Percentiles rank a stretch among this genome's conserved stretches.
phyloP scores from a whole-genome alignment of 1,139 yeast genomes.

The Hyphopichia burtonii region DNA sequence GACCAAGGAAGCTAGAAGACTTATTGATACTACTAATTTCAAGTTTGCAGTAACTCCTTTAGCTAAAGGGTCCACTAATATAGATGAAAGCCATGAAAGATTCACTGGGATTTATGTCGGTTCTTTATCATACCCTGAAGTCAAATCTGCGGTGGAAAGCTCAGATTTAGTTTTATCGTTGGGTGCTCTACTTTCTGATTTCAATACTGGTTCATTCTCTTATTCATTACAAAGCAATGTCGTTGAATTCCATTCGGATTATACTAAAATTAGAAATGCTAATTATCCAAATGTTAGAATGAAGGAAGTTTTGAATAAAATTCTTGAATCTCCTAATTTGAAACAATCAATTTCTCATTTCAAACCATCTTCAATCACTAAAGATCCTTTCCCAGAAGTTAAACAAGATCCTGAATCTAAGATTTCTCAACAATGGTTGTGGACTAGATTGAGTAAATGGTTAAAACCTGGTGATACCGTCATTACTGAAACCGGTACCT shows the following conservation, averaged over 20 bases:
- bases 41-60: constrained; percentile 32
- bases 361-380: constrained; percentile 15
- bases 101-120: constrained; percentile 36
- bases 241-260: constrained; percentile 40
- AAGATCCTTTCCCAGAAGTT: constrained; percentile 14
- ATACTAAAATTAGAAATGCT: constrained; percentile 35
- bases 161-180: constrained; percentile 32
- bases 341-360: constrained; percentile 13
- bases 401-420: constrained; percentile 8
- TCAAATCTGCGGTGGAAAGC: constrained; percentile 27
- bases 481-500: constrained; percentile 40
- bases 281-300: constrained; percentile 35
- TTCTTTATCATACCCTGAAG: constrained; percentile 29
- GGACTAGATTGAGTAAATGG: constrained; percentile 33
- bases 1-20: constrained; percentile 26
- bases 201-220: constrained; percentile 42
- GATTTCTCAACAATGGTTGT: constrained; percentile 35
- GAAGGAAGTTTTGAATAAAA: constrained; percentile 28
- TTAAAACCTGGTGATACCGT: constrained; percentile 37
- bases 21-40: constrained; percentile 32
- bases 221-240: constrained; percentile 37
- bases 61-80: constrained; percentile 31
- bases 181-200: constrained; percentile 39
- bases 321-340: constrained; percentile 15
- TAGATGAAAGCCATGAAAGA: constrained; percentile 27